A percentile compares a stretch with the other conserved stretches of the same genome.
These are phyloP conservation scores for Spatholobus suberectus DNA, from an alignment of 306 rosid genomes.

Conservation along the genomic window DNA sequence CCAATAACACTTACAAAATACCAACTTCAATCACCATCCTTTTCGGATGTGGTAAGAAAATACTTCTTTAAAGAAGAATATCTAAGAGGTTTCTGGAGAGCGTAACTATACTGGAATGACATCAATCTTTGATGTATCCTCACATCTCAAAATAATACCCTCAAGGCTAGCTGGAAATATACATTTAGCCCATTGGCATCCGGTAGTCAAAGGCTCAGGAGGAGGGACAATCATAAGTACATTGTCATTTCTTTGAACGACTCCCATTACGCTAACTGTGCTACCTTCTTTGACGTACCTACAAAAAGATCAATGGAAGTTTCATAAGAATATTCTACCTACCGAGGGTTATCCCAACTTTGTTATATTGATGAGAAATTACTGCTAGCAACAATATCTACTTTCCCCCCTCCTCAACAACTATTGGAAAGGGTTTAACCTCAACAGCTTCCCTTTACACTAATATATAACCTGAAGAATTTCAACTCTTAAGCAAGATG, in stretches of 20 bases:
- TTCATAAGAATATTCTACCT: neutral
- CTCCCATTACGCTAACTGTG: neutral
- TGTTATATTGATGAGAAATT: neutral
- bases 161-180: constrained; percentile 11
- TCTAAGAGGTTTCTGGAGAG: neutral
- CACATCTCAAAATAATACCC: constrained; percentile 10
- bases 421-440: neutral
- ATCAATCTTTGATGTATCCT: constrained; percentile 7
- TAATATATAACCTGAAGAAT: neutral
- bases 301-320: neutral
- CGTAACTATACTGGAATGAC: neutral
- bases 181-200: neutral
- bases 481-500: neutral
- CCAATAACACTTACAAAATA: neutral
- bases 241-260: constrained; percentile 3
- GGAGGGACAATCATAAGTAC: constrained; percentile 11
- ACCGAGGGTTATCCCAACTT: neutral
- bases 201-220: neutral
- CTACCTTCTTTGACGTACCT: constrained; percentile 15
- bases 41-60: neutral
- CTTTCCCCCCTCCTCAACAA: neutral
- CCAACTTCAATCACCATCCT: neutral
- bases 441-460: neutral
- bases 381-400: neutral
- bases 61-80: neutral